These are phyloP conservation scores for Solanum sparsipilum DNA, from an alignment of 257 asterid genomes.

Conservation along the genomic window DNA sequence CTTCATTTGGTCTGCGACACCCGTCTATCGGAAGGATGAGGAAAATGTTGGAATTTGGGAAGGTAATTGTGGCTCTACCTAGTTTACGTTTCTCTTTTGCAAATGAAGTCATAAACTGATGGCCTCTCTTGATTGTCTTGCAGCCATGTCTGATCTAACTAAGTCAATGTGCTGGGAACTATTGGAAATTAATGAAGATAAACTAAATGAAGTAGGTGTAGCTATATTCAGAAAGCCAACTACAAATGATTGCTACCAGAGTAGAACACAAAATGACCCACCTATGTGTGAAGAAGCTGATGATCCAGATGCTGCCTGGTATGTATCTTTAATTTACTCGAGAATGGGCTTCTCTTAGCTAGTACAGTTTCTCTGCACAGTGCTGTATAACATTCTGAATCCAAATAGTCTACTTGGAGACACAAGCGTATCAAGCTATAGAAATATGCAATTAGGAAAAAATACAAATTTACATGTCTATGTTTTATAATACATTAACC, in stretches of 20 bases:
- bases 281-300: slow-evolving; percentile 22
- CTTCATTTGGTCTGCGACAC: slow-evolving; percentile 32
- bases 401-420: background rate
- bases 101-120: background rate
- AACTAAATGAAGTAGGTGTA: slow-evolving; percentile 17
- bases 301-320: slow-evolving; percentile 32
- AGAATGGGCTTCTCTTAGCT: background rate
- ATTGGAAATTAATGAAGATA: slow-evolving; percentile 14
- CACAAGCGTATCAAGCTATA: background rate
- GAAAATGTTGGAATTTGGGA: slow-evolving; percentile 27
- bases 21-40: slow-evolving; percentile 16
- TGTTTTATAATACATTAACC: background rate
- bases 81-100: background rate
- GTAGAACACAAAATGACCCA: slow-evolving; percentile 22
- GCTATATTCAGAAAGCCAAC: slow-evolving; percentile 25
- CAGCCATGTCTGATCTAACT: slow-evolving; percentile 13
- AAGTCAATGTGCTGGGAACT: slow-evolving; percentile 18
- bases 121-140: background rate
- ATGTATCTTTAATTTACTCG: background rate
- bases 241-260: slow-evolving; percentile 20
- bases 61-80: slow-evolving; percentile 3
- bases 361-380: background rate
- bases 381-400: background rate
- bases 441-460: background rate
- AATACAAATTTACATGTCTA: background rate